phyloP scores from a whole-genome alignment of 2,329 filamentous ascomycete species.

The Penicillium sp. region DNA sequence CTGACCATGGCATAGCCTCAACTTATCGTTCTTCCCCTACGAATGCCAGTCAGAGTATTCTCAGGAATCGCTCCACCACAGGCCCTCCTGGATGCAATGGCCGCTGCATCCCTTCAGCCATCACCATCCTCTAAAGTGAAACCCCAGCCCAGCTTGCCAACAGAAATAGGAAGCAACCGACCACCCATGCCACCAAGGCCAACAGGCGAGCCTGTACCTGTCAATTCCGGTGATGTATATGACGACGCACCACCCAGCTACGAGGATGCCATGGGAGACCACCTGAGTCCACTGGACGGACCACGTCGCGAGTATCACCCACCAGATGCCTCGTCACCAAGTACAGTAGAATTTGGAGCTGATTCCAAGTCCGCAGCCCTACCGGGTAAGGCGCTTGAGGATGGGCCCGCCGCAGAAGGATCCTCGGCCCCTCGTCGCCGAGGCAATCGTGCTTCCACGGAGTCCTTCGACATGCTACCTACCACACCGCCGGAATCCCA shows the following conservation, averaged over 20 bases:
- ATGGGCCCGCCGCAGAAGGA: slow-evolving; percentile 20
- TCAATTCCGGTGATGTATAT: slow-evolving; percentile 24
- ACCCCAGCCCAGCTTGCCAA: slow-evolving; percentile 22
- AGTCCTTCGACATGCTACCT: slow-evolving; percentile 41
- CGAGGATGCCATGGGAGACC: slow-evolving; percentile 83
- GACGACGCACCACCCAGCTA: slow-evolving; percentile 92
- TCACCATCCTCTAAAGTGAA: slow-evolving; percentile 18
- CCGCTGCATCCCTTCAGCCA: slow-evolving; percentile 28
- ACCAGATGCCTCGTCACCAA: slow-evolving; percentile 34
- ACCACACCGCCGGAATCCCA: slow-evolving; percentile 35
- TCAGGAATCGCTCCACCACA: slow-evolving; percentile 82
- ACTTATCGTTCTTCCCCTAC: slow-evolving; percentile 72
- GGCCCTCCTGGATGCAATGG: slow-evolving; percentile 68
- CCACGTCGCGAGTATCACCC: slow-evolving; percentile 55
- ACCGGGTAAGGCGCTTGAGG: slow-evolving; percentile 27
- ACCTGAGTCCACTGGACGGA: slow-evolving; percentile 70
- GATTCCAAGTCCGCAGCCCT: slow-evolving; percentile 37
- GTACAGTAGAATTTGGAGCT: slow-evolving; percentile 33
- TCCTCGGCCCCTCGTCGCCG: slow-evolving; percentile 20
- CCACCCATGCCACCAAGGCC: slow-evolving; percentile 44
- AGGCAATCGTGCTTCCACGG: slow-evolving; percentile 29
- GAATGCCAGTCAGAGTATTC: slow-evolving; percentile 76
- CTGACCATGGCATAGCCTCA: slow-evolving; percentile 54
- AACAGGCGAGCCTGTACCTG: slow-evolving; percentile 21
- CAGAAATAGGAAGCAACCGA: slow-evolving; percentile 15